Conservation (phyloP, 768 basidiomycete genomes). For the Rubroboletus pulcherrimus region DNA sequence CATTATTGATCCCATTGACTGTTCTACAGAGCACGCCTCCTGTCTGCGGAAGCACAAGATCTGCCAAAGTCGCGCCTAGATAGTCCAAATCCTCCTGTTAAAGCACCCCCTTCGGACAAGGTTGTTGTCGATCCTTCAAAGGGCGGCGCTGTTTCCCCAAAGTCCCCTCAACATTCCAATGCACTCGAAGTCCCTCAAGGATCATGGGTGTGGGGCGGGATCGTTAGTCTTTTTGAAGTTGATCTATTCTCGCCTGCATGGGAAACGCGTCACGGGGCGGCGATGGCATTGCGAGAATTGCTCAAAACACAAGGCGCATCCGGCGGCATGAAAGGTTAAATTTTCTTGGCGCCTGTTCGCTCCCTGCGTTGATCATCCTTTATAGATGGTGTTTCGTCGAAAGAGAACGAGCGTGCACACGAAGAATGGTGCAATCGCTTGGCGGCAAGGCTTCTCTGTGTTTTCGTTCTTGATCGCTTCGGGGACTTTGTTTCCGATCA, state of each 20-base stretch:
- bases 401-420: conserved; percentile 65
- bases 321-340: conserved; percentile 75
- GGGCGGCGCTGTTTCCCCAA: conserved; percentile 81
- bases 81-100: conserved; percentile 47
- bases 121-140: conserved; percentile 77
- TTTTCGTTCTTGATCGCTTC: conserved; percentile 95
- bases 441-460: conserved; percentile 78
- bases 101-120: conserved; percentile 49
- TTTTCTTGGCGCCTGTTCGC: not conserved
- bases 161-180: conserved; percentile 70
- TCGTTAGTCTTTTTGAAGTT: conserved; percentile 74
- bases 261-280: conserved; percentile 94
- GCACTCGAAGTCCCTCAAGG: conserved; percentile 74
- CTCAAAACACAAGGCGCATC: conserved; percentile 78
- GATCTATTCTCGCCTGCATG: conserved; percentile 83
- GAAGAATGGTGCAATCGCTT: conserved; percentile 89
- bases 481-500: conserved; percentile 97
- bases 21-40: conserved; percentile 59
- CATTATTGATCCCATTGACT: not conserved
- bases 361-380: not conserved
- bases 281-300: conserved; percentile 85
- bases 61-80: conserved; percentile 50
- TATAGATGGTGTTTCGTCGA: conserved; percentile 46
- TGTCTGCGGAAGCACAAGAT: conserved; percentile 59
- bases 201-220: conserved; percentile 83